Conservation (phyloP, 2,329 filamentous ascomycete genomes). For the Fusarium oligoseptatum region DNA sequence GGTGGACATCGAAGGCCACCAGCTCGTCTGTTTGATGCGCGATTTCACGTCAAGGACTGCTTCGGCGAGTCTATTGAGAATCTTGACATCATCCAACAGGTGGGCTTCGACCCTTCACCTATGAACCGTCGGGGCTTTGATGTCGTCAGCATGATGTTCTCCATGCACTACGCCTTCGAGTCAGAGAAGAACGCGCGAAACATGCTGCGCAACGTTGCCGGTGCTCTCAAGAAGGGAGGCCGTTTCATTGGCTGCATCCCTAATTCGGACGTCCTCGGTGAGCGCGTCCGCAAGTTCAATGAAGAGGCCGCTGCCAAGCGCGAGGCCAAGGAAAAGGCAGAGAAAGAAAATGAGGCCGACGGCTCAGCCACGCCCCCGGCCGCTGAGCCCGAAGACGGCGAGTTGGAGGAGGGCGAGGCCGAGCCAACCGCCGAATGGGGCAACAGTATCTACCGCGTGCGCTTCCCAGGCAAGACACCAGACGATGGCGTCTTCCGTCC, state of each 20-base stretch:
- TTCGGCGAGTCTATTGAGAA: slow-evolving; percentile 88
- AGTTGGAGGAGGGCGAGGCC: slow-evolving; percentile 71
- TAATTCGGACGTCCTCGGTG: slow-evolving; percentile 92
- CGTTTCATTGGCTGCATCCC: slow-evolving; percentile 95
- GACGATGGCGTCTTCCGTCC: slow-evolving; percentile 92
- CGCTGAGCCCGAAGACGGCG: slow-evolving; percentile 56
- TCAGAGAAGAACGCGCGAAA: slow-evolving; percentile 88
- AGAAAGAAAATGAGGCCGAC: slow-evolving; percentile 36
- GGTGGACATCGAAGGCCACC: slow-evolving; percentile 62
- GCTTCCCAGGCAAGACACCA: slow-evolving; percentile 86
- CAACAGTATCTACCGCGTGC: slow-evolving; percentile 91
- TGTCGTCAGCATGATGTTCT: slow-evolving; percentile 99
- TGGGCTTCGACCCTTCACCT: slow-evolving; percentile 86
- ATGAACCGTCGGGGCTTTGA: slow-evolving; percentile 87
- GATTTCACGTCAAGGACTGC: slow-evolving; percentile 93
- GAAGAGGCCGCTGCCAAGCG: slow-evolving; percentile 59
- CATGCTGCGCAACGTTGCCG: slow-evolving; percentile 94
- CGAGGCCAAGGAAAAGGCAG: slow-evolving; percentile 38
- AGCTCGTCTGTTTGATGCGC: slow-evolving; percentile 80
- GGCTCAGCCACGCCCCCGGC: slow-evolving; percentile 43
- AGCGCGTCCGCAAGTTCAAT: slow-evolving; percentile 83
- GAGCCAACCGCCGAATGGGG: slow-evolving; percentile 85
- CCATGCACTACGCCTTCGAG: slow-evolving; percentile 99
- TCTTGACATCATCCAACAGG: slow-evolving; percentile 83
- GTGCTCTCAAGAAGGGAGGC: slow-evolving; percentile 91